These are phyloP conservation scores for Paulownia fortunei DNA, from an alignment of 257 asterid genomes.

Conservation along the genomic window DNA sequence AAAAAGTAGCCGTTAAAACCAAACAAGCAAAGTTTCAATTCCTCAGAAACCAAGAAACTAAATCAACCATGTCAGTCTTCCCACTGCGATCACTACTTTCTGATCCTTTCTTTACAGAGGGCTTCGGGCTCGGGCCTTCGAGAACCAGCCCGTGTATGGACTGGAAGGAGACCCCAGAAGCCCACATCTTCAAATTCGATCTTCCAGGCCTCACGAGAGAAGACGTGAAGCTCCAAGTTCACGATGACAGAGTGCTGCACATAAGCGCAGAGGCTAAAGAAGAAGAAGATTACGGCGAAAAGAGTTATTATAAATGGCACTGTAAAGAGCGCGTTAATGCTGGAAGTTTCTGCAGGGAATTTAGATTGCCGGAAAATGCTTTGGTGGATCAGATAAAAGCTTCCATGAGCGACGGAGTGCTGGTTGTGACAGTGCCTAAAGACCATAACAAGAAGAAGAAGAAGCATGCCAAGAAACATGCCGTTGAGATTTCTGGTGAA, in stretches of 20 bases:
- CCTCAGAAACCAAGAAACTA: background rate
- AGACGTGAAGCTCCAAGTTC: constrained; percentile 56
- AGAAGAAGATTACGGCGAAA: constrained; percentile 23
- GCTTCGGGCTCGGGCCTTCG: constrained; percentile 19
- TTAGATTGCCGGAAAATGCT: constrained; percentile 51
- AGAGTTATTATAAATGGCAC: constrained; percentile 38
- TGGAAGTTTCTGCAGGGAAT: constrained; percentile 39
- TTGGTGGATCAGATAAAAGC: constrained; percentile 44
- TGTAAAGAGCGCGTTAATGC: constrained; percentile 40
- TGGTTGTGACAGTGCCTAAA: constrained; percentile 51
- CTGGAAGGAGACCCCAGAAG: constrained; percentile 53
- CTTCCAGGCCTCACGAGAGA: constrained; percentile 47
- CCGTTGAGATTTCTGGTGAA: constrained; percentile 41
- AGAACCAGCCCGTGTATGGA: constrained; percentile 34
- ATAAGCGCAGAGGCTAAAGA: constrained; percentile 30
- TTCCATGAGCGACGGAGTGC: constrained; percentile 53
- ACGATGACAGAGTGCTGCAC: constrained; percentile 41
- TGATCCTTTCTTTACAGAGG: constrained; percentile 14
- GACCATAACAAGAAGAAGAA: constrained; percentile 36
- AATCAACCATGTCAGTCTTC: constrained; percentile 15
- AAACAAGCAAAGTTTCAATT: background rate
- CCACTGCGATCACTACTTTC: constrained; percentile 28
- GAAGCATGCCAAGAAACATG: constrained; percentile 37
- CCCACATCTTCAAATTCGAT: constrained; percentile 53
- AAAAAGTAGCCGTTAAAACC: background rate